These are phyloP conservation scores for Lachancea lanzarotensis DNA, from an alignment of 805 yeast genomes.

Conservation along the genomic window DNA sequence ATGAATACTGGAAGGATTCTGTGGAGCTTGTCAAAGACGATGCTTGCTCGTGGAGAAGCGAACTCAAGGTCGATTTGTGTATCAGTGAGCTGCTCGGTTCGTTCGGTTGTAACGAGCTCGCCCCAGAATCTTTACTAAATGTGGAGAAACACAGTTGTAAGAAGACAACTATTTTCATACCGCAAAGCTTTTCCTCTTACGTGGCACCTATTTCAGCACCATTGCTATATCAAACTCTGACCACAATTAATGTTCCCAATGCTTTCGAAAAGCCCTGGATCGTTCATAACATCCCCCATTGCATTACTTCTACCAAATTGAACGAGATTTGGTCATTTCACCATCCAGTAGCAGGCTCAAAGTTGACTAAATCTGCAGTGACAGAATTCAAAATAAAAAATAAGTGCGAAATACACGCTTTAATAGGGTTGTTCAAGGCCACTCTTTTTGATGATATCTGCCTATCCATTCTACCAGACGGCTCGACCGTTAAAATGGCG, in stretches of 20 bases:
- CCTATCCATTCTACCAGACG: constrained; percentile 27
- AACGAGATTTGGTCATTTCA: constrained; percentile 55
- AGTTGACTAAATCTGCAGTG: constrained; percentile 21
- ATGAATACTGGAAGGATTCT: constrained; percentile 43
- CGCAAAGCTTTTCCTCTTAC: constrained; percentile 50
- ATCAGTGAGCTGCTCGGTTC: constrained; percentile 84
- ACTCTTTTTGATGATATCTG: constrained; percentile 53
- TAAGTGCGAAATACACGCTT: constrained; percentile 59
- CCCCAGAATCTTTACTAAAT: constrained; percentile 69
- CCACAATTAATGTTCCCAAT: constrained; percentile 12
- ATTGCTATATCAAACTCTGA: constrained; percentile 37
- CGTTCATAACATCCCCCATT: constrained; percentile 37
- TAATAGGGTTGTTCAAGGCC: constrained; percentile 71
- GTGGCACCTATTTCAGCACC: constrained; percentile 67
- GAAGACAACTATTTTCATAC: constrained; percentile 50
- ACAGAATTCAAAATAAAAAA: constrained; percentile 41
- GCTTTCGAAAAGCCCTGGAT: constrained; percentile 42
- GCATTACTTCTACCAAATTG: constrained; percentile 40
- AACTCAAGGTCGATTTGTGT: constrained; percentile 45
- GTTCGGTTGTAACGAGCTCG: constrained; percentile 85
- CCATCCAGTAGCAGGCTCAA: constrained; percentile 38
- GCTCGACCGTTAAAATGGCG: constrained; percentile 16
- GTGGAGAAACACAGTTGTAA: constrained; percentile 37
- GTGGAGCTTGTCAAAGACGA: constrained; percentile 54
- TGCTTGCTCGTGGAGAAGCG: constrained; percentile 46